Evolutionary conservation across 345 rosid genomes (phyloP), one percentile per base, ranked within the genome.

Genomic region (Hibiscus trionum): DNA sequence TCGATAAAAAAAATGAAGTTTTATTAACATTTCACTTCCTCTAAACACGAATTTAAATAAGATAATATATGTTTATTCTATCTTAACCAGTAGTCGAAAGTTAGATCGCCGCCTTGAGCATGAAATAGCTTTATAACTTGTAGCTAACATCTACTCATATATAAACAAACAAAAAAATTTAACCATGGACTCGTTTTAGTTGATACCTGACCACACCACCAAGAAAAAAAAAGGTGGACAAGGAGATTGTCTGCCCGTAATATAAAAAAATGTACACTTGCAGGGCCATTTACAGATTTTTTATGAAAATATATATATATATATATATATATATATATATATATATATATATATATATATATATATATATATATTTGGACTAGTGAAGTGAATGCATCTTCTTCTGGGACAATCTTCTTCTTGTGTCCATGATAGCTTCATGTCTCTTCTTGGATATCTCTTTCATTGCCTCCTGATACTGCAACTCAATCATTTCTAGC

Each of bases 371-470:
- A 15, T 55, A 55, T 19, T 21, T 12, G 33, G 15, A 29, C 82
- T 77, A 68, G 59, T 69, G 35, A 75, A 79, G 68, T 31, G 77
- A 72, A 64, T 77, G 77, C 58, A 62, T 46, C 70, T 72, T 84
- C 75, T 80, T 83, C 53, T 70, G 68, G 11, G 78, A 81, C 64
- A 75, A 73, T 79, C 75, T 88, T 46, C 60, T 82, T 76, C 72
- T 86, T 5, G 80, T 78, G 83, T 84, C 85, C 61, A 81, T 73
- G 66, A 93, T 85, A 2, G 97, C 93, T 72, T 85, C 91, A 47
- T 89, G 84, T 77, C 89, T 85, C 82, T 69, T 82, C 87, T 64
- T 88, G 60, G 56, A 46, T 74, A 90, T 82, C 77, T 86, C 86
- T 72, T 86, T 79, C 76, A 88, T 62, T 46, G 84, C 84, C 65